Conservation (phyloP, 1,139 yeast genomes). For the Scheffersomyces illinoinensis region DNA sequence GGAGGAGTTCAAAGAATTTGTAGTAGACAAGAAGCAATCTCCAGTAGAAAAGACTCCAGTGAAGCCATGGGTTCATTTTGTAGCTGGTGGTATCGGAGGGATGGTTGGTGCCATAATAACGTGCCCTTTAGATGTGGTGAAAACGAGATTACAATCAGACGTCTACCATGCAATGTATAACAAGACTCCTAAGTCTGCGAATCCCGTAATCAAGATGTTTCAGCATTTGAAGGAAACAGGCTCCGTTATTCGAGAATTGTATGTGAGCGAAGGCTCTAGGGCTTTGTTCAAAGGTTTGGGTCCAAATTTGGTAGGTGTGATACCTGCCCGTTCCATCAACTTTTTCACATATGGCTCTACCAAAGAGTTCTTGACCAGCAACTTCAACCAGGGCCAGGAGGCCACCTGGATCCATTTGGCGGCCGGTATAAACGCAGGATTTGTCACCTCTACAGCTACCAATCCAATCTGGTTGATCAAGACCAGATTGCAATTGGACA, state of each 20-base stretch:
- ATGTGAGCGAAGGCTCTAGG: conserved; percentile 73
- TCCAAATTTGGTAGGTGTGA: conserved; percentile 96
- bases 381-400: conserved; percentile 73
- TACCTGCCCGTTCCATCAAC: conserved; percentile 96
- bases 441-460: conserved; percentile 96
- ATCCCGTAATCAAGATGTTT: conserved; percentile 45
- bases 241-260: conserved; percentile 66
- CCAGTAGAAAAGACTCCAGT: conserved; percentile 28
- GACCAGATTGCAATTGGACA: conserved; percentile 90
- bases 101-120: conserved; percentile 96
- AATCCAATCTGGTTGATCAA: conserved; percentile 99
- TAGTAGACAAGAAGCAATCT: conserved; percentile 5
- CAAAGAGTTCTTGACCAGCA: conserved; percentile 66
- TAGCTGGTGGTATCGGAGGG: conserved; percentile 99
- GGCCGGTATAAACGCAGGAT: conserved; percentile 92
- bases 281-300: conserved; percentile 94
- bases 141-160: conserved; percentile 92
- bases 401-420: conserved; percentile 82
- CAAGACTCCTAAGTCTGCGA: conserved; percentile 41
- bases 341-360: conserved; percentile 95
- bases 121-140: conserved; percentile 94
- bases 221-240: conserved; percentile 86
- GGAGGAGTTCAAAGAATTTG: conserved; percentile 19
- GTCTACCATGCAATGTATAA: conserved; percentile 52
- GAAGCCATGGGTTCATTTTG: conserved; percentile 92